Conservation (phyloP, 2,329 filamentous ascomycete genomes). For the Apiospora koreana region DNA sequence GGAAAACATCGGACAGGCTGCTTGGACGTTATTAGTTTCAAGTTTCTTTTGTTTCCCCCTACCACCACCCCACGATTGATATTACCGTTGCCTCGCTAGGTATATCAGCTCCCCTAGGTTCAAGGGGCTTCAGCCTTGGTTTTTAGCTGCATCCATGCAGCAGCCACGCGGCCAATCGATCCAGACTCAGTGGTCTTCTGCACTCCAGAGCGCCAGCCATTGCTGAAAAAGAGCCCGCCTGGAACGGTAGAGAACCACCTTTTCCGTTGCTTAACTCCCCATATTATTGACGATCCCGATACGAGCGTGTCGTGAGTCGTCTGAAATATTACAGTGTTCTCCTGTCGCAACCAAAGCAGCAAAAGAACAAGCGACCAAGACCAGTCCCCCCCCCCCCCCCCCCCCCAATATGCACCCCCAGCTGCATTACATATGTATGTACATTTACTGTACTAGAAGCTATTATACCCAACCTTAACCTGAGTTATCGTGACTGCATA, state of each 20-base stretch:
- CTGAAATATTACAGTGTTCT: neutral
- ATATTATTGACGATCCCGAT: constrained; percentile 5
- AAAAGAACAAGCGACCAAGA: neutral
- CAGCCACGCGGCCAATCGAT: neutral
- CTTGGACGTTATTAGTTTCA: constrained; percentile 6
- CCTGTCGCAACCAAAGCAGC: neutral
- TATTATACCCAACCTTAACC: neutral
- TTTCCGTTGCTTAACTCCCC: neutral
- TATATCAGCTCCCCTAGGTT: neutral
- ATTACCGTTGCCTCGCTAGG: neutral
- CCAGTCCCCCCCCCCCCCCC: too few species aligned
- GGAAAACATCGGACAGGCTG: neutral
- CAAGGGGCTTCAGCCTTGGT: neutral
- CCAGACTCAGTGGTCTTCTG: neutral
- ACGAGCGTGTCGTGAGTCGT: neutral
- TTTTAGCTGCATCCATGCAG: neutral
- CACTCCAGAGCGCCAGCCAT: neutral
- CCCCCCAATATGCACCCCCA: neutral
- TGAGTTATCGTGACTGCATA: neutral
- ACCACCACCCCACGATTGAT: neutral
- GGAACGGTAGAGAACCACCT: neutral
- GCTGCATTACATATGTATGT: neutral
- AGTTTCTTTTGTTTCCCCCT: constrained; percentile 13
- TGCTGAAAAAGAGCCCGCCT: neutral
- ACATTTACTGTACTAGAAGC: neutral